phyloP scores from a whole-genome alignment of 2,329 filamentous ascomycete genomes.

The Colletotrichum siamense region DNA sequence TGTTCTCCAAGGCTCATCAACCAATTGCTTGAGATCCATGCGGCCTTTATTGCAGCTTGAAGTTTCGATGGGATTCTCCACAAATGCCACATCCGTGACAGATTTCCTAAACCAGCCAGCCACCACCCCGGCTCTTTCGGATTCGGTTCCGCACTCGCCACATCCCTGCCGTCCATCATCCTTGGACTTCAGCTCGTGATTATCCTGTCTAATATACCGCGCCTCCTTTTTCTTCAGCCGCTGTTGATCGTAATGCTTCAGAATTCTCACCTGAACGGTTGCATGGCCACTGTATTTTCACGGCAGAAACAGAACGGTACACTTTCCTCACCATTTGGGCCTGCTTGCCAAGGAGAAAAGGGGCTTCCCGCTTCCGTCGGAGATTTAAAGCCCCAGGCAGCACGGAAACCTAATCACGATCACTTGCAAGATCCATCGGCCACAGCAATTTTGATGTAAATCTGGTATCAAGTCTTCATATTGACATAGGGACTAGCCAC shows the following conservation, averaged over 20 bases:
- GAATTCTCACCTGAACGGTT: neutral
- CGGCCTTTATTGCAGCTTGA: too few relatives aligned
- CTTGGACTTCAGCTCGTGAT: neutral
- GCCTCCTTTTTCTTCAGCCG: neutral
- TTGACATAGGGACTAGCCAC: neutral
- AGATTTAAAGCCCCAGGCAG: neutral
- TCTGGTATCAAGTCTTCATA: neutral
- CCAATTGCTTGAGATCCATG: too few relatives aligned
- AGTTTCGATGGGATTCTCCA: neutral
- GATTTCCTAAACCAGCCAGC: neutral
- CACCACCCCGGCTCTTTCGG: neutral
- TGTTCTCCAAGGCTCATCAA: rapidly evolving
- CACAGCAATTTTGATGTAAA: neutral
- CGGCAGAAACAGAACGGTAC: neutral
- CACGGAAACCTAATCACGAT: neutral
- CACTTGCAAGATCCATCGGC: neutral
- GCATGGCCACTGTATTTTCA: rapidly evolving
- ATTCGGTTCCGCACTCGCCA: neutral
- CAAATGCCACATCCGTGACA: neutral
- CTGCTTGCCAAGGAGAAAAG: neutral
- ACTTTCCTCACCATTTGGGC: neutral
- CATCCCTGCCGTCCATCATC: neutral
- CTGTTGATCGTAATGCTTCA: neutral
- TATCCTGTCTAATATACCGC: neutral
- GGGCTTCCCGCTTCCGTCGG: neutral